Base-by-base conservation (phyloP, 2,329 filamentous ascomycete species). In the Venturia aucupariae region DNA sequence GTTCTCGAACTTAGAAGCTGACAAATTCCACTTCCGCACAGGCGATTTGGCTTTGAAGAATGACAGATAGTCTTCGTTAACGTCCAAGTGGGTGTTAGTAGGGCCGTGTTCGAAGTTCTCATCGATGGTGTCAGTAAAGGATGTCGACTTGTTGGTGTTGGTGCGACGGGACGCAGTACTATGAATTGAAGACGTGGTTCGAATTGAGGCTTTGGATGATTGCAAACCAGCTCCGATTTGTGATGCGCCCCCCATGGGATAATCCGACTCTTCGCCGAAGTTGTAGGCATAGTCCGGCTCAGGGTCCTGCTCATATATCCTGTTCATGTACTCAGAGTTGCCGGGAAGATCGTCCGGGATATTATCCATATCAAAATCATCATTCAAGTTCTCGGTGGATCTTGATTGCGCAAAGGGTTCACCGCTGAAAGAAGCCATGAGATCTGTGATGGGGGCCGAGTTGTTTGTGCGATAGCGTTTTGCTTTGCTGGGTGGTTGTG, bases 371-470 rank as follows among this genome's bases (percentile, higher is more conserved):
- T 65, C 72, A 61, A 76, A 74, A 44, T 74, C 70, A 15, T 74
- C 72, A 27, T 70, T 69, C 27, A 30, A 13, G 11, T 55, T 60
- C 86, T 83, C 82, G 67, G 86, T 86, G 68, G 83, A 83, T 66
- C 85, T 82, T 67, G 85, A 86, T 82, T 0, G 84, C 4, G 83
- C 83, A 72, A 96, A 92, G 0, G 90, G 90, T 74, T 97, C 90
- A 1, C 90, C 90, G 7, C 90, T 90, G 69, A 99, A 91, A 0
- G 93, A 97, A 5, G 91, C 88, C 67, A 99, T 84, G 76, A 99
- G 85, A 69, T 97, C 89, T 70, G 94, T 81, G 7, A 99, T 84
- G 0, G 92, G 92, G 66, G 96, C 86, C 3, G 51, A 38, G 30
- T 57, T 57, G 67, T 93, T 85, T 0, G 92, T 97, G 42, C 90